These are phyloP conservation scores for Orbilia brochopaga DNA, from an alignment of 2,329 filamentous ascomycete genomes.

Conservation along the genomic window DNA sequence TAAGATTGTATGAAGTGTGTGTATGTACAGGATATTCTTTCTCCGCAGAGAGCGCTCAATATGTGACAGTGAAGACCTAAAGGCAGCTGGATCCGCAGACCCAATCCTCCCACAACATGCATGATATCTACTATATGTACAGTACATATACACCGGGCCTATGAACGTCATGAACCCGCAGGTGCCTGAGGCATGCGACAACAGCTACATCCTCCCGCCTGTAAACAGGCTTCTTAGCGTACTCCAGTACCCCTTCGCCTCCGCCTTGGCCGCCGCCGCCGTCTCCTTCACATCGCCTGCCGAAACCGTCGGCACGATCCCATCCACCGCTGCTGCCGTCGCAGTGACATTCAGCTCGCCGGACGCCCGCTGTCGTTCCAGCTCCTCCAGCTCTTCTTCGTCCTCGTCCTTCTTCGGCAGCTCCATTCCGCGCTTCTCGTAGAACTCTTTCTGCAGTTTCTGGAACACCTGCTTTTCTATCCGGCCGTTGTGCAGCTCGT, in stretches of 20 bases:
- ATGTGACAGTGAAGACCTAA: conserved; percentile 48
- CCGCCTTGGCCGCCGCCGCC: conserved; percentile 26
- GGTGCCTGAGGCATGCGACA: too few species aligned
- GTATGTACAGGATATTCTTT: conserved; percentile 45
- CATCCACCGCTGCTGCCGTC: conserved; percentile 33
- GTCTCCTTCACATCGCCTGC: conserved; percentile 36
- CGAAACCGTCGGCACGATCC: conserved; percentile 35
- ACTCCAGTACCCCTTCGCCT: conserved; percentile 45
- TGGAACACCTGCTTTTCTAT: conserved; percentile 43
- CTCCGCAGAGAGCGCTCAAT: conserved; percentile 23
- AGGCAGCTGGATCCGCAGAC: neutral
- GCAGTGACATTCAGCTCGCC: conserved; percentile 8
- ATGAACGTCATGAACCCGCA: too few species aligned
- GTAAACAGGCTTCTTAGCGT: conserved; percentile 35
- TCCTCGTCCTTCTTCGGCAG: conserved; percentile 42
- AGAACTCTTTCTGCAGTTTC: conserved; percentile 46
- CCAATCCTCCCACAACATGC: neutral
- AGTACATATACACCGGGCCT: conserved; percentile 7
- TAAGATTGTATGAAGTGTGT: neutral
- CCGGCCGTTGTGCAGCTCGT: conserved; percentile 37
- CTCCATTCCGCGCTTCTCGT: conserved; percentile 46
- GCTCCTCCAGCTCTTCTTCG: conserved; percentile 24
- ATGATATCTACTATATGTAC: conserved; percentile 23
- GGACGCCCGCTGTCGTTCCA: neutral
- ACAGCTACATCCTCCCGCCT: conserved; percentile 25